Conservation (phyloP, 257 asterid species). For the Solanum pimpinellifolium region DNA sequence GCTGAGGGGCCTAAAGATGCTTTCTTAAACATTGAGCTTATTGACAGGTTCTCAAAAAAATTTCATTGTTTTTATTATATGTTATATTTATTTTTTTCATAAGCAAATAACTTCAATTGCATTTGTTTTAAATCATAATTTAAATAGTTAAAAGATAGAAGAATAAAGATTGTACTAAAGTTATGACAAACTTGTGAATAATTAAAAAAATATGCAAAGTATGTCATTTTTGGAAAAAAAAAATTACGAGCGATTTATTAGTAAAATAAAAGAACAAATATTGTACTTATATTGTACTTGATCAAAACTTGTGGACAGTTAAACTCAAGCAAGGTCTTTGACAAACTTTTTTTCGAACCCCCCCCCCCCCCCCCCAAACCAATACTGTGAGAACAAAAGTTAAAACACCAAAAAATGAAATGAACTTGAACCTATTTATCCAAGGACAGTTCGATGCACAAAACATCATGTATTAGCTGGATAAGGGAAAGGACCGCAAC, state of each 20-base stretch:
- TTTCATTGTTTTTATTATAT: background rate
- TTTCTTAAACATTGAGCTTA: conserved; percentile 49
- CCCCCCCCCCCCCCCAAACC: no score
- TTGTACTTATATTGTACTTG: background rate
- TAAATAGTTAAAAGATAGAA: background rate
- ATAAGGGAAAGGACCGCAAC: background rate
- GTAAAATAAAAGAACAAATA: background rate
- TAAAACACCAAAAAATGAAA: background rate
- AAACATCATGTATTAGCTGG: background rate
- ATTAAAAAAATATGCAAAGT: background rate
- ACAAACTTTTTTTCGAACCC: background rate
- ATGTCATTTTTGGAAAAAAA: background rate
- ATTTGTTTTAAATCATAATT: no score
- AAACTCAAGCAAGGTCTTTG: background rate
- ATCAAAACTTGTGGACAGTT: background rate
- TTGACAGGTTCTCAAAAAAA: conserved; percentile 35
- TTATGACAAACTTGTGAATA: background rate
- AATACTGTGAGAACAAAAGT: background rate
- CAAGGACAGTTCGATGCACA: background rate
- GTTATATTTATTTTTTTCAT: background rate
- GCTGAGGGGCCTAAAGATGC: conserved; percentile 70
- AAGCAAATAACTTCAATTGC: background rate
- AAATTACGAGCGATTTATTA: background rate
- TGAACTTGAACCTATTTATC: background rate
- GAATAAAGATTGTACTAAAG: background rate